Evolutionary conservation across 2,329 filamentous ascomycete species (phyloP).

Genomic region (Paradendryphiella salina): DNA sequence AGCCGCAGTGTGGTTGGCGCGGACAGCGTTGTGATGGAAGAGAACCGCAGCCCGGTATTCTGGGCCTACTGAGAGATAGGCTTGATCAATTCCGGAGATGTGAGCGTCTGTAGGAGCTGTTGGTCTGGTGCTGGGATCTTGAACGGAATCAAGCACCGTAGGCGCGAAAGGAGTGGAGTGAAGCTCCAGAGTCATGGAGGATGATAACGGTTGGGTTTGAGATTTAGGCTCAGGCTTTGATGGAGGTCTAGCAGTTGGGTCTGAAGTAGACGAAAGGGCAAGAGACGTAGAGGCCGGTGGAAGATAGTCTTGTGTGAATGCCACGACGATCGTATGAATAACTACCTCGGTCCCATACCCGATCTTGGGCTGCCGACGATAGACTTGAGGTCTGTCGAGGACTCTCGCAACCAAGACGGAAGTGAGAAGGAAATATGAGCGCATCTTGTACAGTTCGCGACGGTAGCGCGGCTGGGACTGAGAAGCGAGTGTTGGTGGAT

Average conservation of each 20-base stretch:
- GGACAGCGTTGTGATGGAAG: conserved; percentile 83
- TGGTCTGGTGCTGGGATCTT: conserved; percentile 1
- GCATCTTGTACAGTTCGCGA: conserved; percentile 29
- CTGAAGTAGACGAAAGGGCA: not conserved
- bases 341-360: conserved; percentile 29
- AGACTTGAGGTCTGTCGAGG: conserved; percentile 28
- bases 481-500: conserved; percentile 24
- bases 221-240: conserved; percentile 1
- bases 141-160: not conserved
- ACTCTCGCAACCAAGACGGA: conserved; percentile 32
- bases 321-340: conserved; percentile 28
- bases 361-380: conserved; percentile 24
- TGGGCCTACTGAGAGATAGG: conserved; percentile 26
- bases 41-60: conserved; percentile 49
- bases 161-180: conserved; percentile 6
- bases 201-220: not conserved
- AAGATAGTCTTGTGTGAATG: conserved; percentile 5
- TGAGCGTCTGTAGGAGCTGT: conserved; percentile 13
- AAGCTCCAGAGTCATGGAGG: not conserved
- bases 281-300: conserved; percentile 4
- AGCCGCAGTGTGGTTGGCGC: conserved; percentile 74
- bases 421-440: conserved; percentile 30
- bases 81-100: conserved; percentile 30
- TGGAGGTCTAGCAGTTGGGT: not conserved
- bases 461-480: conserved; percentile 20